Evolutionary conservation across 2,329 filamentous ascomycete genomes (phyloP).

Genomic region (Thelonectria rubi): DNA sequence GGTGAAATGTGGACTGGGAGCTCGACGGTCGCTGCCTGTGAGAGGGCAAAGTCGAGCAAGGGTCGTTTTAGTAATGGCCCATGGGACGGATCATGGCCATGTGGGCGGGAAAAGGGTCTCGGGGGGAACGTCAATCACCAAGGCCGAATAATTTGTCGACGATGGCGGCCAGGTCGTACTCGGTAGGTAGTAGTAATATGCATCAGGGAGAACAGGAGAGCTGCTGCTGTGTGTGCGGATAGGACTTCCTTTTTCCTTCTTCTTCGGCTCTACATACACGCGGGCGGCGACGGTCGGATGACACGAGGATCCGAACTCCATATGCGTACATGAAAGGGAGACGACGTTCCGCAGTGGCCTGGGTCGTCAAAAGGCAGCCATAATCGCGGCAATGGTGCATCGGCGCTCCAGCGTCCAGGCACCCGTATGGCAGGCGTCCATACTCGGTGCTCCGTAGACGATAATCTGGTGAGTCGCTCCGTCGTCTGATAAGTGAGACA

Average conservation of each 20-base stretch:
- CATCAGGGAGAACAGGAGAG: not conserved
- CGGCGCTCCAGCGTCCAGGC: too few species aligned
- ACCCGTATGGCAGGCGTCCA: too few species aligned
- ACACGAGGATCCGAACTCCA: not conserved
- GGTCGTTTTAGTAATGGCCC: conserved; percentile 22
- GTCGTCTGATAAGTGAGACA: conserved; percentile 30
- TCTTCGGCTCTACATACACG: too few species aligned
- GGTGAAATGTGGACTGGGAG: conserved; percentile 16
- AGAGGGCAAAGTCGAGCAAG: conserved; percentile 11
- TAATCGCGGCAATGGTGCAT: too few species aligned
- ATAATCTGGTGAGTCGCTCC: conserved; percentile 7
- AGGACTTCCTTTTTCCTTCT: not conserved
- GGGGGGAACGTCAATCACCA: not conserved
- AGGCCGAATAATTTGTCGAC: conserved; percentile 14
- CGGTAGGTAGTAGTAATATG: too few species aligned
- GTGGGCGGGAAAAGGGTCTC: conserved; percentile 21
- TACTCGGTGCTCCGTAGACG: not conserved
- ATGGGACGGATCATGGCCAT: conserved; percentile 2
- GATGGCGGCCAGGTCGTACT: too few species aligned
- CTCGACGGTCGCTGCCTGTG: conserved; percentile 9
- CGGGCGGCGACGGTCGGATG: not conserved
- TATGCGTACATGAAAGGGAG: too few species aligned
- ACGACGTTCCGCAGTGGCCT: too few species aligned
- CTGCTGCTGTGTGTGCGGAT: too few species aligned
- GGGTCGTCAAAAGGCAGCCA: too few species aligned